A percentile compares a stretch with the other conserved stretches of the same genome.
Conservation (phyloP, 805 yeast genomes). For the Cyberlindnera xylosilytica region DNA sequence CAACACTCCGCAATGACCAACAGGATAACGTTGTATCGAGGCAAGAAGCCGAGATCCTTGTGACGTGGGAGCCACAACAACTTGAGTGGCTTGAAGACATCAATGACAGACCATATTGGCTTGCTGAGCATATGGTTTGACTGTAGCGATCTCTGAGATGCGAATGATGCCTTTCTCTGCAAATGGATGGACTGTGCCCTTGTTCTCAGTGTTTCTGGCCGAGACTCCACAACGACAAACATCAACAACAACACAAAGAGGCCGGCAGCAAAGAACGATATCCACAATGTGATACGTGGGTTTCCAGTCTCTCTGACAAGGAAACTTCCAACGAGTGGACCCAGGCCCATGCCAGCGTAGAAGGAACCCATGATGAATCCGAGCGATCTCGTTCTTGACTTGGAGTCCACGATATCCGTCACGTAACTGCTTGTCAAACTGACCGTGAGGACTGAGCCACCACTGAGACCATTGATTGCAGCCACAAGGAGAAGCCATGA, state of each 20-base stretch:
- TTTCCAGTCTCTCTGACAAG: slow-evolving; percentile 29
- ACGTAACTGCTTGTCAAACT: slow-evolving; percentile 66
- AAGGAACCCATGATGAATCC: slow-evolving; percentile 59
- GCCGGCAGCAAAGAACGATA: slow-evolving; percentile 28
- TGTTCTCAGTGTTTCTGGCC: slow-evolving; percentile 50
- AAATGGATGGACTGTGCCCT: slow-evolving; percentile 45
- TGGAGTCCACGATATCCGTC: slow-evolving; percentile 67
- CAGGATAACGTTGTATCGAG: slow-evolving; percentile 46
- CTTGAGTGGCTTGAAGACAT: slow-evolving; percentile 42
- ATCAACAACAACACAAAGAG: slow-evolving; percentile 34
- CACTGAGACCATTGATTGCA: slow-evolving; percentile 51
- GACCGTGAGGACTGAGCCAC: slow-evolving; percentile 55
- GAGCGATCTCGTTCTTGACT: slow-evolving; percentile 52
- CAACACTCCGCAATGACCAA: slow-evolving; percentile 47
- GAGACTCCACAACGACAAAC: slow-evolving; percentile 57
- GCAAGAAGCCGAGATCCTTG: slow-evolving; percentile 27
- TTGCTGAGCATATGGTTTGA: neutral
- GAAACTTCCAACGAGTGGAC: slow-evolving; percentile 58
- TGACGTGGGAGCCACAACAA: slow-evolving; percentile 50
- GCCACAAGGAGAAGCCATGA: slow-evolving; percentile 41
- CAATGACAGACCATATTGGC: neutral
- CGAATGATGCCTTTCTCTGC: slow-evolving; percentile 30
- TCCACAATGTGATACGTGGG: slow-evolving; percentile 30
- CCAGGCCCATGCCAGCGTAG: slow-evolving; percentile 58
- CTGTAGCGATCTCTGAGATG: slow-evolving; percentile 25